Evolutionary conservation across 2,329 filamentous ascomycete genomes (phyloP), one percentile per base, ranked within the genome.

Genomic region (Lachnum nothofagi): DNA sequence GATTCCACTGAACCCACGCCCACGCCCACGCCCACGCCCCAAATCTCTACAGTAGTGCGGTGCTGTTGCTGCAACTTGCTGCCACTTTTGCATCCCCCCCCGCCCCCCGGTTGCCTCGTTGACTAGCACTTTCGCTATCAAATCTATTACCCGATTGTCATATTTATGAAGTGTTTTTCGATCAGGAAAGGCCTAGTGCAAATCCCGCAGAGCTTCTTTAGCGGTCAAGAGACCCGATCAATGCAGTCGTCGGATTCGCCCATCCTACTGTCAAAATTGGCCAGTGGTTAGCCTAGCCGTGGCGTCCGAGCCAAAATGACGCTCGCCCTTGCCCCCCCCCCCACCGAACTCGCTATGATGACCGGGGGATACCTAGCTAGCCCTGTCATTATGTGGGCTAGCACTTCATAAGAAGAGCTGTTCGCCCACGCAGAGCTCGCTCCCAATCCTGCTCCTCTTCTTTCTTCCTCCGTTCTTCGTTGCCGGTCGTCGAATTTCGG

Each of bases 291-390:
- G 12, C 25, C 6, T 12, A 6, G 51, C 51, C 51, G 51, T 48
- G 41, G 31, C 33, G 47, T 48, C 47, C 51, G 47, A 53, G 48
- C 51, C 42, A 52, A 44, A 46, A 39, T 51, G 45, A 48, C 45
- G 51, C 48, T 40, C 40, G 12, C 25, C 31, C 34, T 44, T 41
- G 43, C 39, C 34, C 51, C 44, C 47, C 31, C 42, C 7, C 42
- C 47, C 39, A 44, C 41, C 44, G 42, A 48, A 46, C 12, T 44
- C 49, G 44, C 44, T 49, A 47, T 42, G 35, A 35, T 23, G 31
- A 33, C 31, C 16, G 17, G 29, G 17, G 31, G 9, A 34, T 37
- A 17, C 24, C 41, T 42, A 52, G 49, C 46, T 44, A 41, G 23
- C 48, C 46, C 34, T 34, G 31, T 34, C 5, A 39, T 37, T 17